phyloP scores from a whole-genome alignment of 768 basidiomycete genomes.

The Tricholoma saponaceum region DNA sequence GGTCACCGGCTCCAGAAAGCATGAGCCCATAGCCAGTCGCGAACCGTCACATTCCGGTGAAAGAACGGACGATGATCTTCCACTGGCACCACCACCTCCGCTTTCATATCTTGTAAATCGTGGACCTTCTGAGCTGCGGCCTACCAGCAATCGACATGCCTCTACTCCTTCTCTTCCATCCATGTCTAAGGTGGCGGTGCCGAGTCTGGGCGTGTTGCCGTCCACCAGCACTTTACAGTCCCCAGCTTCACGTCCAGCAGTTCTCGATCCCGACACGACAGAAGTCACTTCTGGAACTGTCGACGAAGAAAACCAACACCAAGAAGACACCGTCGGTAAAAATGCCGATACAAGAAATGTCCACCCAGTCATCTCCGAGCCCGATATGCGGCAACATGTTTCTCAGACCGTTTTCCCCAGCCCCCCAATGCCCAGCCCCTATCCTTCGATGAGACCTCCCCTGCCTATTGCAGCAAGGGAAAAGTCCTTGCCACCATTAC shows the following conservation, averaged over 20 bases:
- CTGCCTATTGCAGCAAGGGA: slow-evolving; percentile 42
- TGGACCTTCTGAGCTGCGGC: slow-evolving; percentile 42
- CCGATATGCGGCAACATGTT: slow-evolving; percentile 51
- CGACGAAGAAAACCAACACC: slow-evolving; percentile 35
- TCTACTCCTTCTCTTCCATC: slow-evolving; percentile 71
- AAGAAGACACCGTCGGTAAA: slow-evolving; percentile 31
- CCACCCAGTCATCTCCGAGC: slow-evolving; percentile 56
- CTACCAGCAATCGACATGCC: slow-evolving; percentile 46
- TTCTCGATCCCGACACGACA: slow-evolving; percentile 48
- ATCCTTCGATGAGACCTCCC: slow-evolving; percentile 13
- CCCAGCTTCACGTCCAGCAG: slow-evolving; percentile 65
- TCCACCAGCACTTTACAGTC: slow-evolving; percentile 73
- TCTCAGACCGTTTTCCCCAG: slow-evolving; percentile 28
- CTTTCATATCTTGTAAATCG: slow-evolving; percentile 81
- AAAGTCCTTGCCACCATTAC: slow-evolving; percentile 78
- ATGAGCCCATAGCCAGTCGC: slow-evolving; percentile 26
- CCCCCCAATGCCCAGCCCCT: slow-evolving; percentile 20
- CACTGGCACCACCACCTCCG: slow-evolving; percentile 87
- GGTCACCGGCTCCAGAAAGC: slow-evolving; percentile 58
- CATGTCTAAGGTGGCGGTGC: slow-evolving; percentile 47
- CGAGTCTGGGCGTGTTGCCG: slow-evolving; percentile 23
- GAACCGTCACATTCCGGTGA: slow-evolving; percentile 36
- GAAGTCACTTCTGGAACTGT: slow-evolving; percentile 38
- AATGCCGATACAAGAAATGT: slow-evolving; percentile 33
- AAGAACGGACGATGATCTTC: slow-evolving; percentile 62